A percentile compares a stretch with the other conserved stretches of the same genome.
phyloP scores from a whole-genome alignment of 1,139 yeast genomes.

The Arxiozyma bovina region DNA sequence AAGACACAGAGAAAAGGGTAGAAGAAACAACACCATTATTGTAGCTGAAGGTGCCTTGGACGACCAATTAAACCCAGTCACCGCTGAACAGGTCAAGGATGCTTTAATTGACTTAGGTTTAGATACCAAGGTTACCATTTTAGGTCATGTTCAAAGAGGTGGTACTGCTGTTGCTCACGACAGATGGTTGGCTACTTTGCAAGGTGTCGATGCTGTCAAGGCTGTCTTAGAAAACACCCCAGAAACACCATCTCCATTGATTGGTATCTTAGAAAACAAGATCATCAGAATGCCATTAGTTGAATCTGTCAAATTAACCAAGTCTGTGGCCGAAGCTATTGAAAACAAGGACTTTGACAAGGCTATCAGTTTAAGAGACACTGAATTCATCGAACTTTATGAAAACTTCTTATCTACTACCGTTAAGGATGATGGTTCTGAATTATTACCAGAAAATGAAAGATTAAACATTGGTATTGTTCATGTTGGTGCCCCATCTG shows the following conservation, averaged over 20 bases:
- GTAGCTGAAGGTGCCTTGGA: slow-evolving; percentile 82
- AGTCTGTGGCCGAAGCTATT: slow-evolving; percentile 61
- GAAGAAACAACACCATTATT: slow-evolving; percentile 69
- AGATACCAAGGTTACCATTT: slow-evolving; percentile 69
- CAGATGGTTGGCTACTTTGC: slow-evolving; percentile 64
- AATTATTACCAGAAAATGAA: slow-evolving; percentile 44
- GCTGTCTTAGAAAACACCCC: slow-evolving; percentile 66
- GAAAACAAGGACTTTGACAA: slow-evolving; percentile 50
- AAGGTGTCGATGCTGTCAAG: slow-evolving; percentile 77
- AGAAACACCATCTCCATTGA: slow-evolving; percentile 66
- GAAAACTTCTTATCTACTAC: slow-evolving; percentile 58
- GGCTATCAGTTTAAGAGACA: slow-evolving; percentile 61
- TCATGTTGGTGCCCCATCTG: slow-evolving; percentile 78
- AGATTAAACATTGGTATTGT: slow-evolving; percentile 61
- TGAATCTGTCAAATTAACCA: slow-evolving; percentile 63
- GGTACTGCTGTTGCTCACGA: slow-evolving; percentile 80
- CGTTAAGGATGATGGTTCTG: slow-evolving; percentile 48
- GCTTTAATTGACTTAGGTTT: slow-evolving; percentile 63
- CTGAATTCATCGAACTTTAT: slow-evolving; percentile 62
- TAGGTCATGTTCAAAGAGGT: slow-evolving; percentile 83
- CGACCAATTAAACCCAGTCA: slow-evolving; percentile 54
- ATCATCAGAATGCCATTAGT: slow-evolving; percentile 61
- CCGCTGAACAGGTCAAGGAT: slow-evolving; percentile 57
- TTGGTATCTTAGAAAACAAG: slow-evolving; percentile 64
- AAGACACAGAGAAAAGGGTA: slow-evolving; percentile 61